These are phyloP conservation scores for Neurospora intermedia DNA, from an alignment of 495 filamentous ascomycete genomes.

Conservation along the genomic window DNA sequence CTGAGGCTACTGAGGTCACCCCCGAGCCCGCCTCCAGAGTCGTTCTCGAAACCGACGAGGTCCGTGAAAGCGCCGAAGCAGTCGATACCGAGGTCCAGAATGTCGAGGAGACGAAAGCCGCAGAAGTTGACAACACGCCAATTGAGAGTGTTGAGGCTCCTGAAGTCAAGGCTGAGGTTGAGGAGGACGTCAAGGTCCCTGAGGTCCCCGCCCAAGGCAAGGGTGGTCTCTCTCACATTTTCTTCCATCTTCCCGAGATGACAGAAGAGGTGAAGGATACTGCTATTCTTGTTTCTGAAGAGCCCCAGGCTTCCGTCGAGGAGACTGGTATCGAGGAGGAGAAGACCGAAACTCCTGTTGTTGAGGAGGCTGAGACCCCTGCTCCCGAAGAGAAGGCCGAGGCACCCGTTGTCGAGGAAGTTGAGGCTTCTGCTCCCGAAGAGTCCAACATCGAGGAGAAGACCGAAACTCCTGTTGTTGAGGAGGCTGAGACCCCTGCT, in stretches of 20 bases:
- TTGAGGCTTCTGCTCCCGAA: not conserved
- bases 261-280: not conserved
- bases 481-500: not conserved
- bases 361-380: not conserved
- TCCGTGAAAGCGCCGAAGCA: not conserved
- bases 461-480: not conserved
- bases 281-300: not conserved
- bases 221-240: not conserved
- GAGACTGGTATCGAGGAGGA: conserved; percentile 1
- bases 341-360: not conserved
- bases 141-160: not conserved
- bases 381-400: not conserved
- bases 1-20: conserved; percentile 1
- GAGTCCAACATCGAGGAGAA: not conserved
- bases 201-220: not conserved
- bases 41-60: not conserved
- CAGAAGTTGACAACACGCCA: not conserved
- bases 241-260: not conserved
- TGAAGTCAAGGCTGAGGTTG: not conserved
- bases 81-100: not conserved
- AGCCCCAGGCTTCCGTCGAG: not conserved
- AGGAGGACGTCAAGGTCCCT: not conserved
- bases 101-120: not conserved
- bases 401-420: not conserved
- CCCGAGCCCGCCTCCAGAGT: not conserved